Conservation (phyloP, 1,139 yeast genomes). For the Hansenula lynferdii region DNA sequence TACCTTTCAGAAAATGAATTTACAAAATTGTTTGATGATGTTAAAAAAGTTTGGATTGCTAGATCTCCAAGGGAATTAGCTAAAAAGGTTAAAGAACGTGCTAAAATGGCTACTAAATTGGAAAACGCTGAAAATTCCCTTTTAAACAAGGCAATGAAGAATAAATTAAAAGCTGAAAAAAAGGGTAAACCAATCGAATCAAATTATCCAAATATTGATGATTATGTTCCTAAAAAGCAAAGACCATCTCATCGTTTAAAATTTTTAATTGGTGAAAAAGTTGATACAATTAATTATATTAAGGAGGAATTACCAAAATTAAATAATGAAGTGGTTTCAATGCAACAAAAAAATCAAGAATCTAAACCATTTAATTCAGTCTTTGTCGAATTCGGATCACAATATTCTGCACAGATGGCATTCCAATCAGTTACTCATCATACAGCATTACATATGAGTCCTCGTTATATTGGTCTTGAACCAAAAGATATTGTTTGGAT, state of each 20-base stretch:
- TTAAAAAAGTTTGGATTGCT: conserved; percentile 67
- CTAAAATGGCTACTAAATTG: conserved; percentile 51
- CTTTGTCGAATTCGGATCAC: conserved; percentile 81
- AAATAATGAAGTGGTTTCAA: conserved; percentile 55
- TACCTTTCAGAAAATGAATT: conserved; percentile 61
- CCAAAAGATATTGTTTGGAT: conserved; percentile 87
- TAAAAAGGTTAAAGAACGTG: conserved; percentile 56
- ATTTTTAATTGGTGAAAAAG: conserved; percentile 74
- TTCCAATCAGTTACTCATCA: conserved; percentile 72
- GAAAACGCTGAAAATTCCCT: conserved; percentile 68
- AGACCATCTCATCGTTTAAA: conserved; percentile 67
- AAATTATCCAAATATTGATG: conserved; percentile 42
- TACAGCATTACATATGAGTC: conserved; percentile 56
- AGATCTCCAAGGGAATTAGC: conserved; percentile 60
- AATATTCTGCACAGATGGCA: conserved; percentile 87
- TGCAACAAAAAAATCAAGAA: conserved; percentile 53
- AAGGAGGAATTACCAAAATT: conserved; percentile 62
- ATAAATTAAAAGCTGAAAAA: conserved; percentile 60
- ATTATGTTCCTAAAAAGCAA: conserved; percentile 73
- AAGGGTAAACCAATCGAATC: conserved; percentile 31
- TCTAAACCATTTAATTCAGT: conserved; percentile 54
- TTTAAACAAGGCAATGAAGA: conserved; percentile 56
- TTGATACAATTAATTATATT: conserved; percentile 74
- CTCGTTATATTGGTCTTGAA: conserved; percentile 61
- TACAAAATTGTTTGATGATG: conserved; percentile 63